phyloP scores from a whole-genome alignment of 2,329 filamentous ascomycete genomes.

The Neophaeococcomyces mojaviensis region DNA sequence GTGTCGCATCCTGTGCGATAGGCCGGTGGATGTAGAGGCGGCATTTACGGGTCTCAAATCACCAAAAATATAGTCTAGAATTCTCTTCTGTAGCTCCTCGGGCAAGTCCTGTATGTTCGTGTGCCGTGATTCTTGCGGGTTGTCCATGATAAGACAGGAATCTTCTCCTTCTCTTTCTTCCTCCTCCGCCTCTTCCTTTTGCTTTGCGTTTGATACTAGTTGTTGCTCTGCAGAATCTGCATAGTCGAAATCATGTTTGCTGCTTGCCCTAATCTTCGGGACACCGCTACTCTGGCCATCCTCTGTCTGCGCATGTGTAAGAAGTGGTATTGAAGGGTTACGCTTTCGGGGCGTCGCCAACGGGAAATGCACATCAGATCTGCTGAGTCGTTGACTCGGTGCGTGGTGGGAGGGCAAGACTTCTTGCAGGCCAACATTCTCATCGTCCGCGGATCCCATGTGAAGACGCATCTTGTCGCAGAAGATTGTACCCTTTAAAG shows the following conservation, averaged over 20 bases:
- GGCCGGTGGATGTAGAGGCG: constrained; percentile 53
- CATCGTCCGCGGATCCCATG: not conserved
- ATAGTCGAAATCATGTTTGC: not conserved
- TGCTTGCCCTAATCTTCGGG: constrained; percentile 13
- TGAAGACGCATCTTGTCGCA: not conserved
- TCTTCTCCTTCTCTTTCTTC: not conserved
- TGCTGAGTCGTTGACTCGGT: constrained; percentile 6
- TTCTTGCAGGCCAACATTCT: not conserved
- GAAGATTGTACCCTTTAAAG: no score
- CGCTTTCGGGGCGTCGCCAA: constrained; percentile 18
- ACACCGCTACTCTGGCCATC: constrained; percentile 18
- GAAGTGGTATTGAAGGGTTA: constrained; percentile 16
- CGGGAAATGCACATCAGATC: constrained; percentile 19
- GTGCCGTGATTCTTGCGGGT: not conserved
- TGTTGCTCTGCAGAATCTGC: not conserved
- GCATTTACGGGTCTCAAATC: constrained; percentile 57
- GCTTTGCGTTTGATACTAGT: not conserved
- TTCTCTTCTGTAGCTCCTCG: constrained; percentile 63
- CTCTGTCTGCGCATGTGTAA: constrained; percentile 12
- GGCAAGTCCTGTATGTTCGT: constrained; percentile 43
- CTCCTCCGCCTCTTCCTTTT: not conserved
- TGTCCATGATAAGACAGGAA: not conserved
- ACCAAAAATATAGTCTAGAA: constrained; percentile 64
- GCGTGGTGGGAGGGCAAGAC: not conserved
- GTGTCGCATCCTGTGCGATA: constrained; percentile 52